These are phyloP conservation scores for Ceratonia siliqua DNA, from an alignment of 306 rosid genomes.

Conservation along the genomic window DNA sequence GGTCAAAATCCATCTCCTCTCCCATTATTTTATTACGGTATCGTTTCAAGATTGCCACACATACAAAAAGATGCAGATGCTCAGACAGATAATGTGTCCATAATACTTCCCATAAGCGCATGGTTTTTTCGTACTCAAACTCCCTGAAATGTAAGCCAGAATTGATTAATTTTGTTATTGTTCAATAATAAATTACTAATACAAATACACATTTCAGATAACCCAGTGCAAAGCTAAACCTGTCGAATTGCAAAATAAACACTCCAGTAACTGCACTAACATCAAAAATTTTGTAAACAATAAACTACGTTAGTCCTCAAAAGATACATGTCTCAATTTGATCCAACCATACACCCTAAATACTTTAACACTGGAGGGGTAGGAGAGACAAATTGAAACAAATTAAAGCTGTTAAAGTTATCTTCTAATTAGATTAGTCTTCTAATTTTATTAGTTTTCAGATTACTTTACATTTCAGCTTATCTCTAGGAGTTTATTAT, in stretches of 20 bases:
- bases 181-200: neutral
- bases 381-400: neutral
- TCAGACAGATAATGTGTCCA: conserved; percentile 91
- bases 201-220: neutral
- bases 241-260: conserved; percentile 7
- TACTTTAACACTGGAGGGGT: neutral
- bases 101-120: conserved; percentile 93
- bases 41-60: conserved; percentile 90
- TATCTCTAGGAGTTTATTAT: too few relatives aligned
- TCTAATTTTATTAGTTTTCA: too few relatives aligned
- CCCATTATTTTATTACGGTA: conserved; percentile 75
- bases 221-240: conserved; percentile 13
- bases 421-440: too few relatives aligned
- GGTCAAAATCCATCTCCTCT: conserved; percentile 96
- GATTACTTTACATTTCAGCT: too few relatives aligned
- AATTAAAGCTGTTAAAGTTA: too few relatives aligned
- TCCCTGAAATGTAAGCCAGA: conserved; percentile 60
- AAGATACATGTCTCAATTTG: neutral
- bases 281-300: neutral
- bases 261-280: conserved; percentile 8
- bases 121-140: conserved; percentile 70
- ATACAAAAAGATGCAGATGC: conserved; percentile 89
- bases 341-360: too few relatives aligned
- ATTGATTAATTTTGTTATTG: neutral
- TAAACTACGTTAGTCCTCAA: neutral